Base-by-base conservation (phyloP, 1,139 yeast species). In the Meyerozyma sp. region DNA sequence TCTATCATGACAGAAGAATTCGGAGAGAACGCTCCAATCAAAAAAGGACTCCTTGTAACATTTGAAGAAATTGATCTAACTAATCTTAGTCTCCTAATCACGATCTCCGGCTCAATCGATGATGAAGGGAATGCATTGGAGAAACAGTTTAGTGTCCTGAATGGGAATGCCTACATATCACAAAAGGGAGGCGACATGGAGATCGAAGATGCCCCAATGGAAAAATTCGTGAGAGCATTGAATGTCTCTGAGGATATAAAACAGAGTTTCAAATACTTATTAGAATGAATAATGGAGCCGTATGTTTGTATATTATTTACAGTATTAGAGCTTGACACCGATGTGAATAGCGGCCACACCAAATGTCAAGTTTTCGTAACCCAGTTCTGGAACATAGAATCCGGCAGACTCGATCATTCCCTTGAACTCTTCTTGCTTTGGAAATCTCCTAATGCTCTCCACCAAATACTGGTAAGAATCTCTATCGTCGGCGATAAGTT, bases 331-430 rank as follows among this genome's bases (percentile, higher is more conserved):
- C 68, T 93, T 93, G 47, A 93, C 89, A 55, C 98, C 99, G 62
- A 91, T 82, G 61, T 93, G 99, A 50, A 93, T 90, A 42, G 96
- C 90, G 44, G 98, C 96, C 44, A 91, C 86, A 45, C 99, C 99
- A 65, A 88, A 88, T n/a, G 97, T 87, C 59, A 93, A 75, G 65
- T 88, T 87, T 69, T 93, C 98, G 63, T 91, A 93, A 42, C 98
- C 98, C 45, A 79, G 79, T 52, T 94, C 94, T 18, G 79, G 79
- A 45, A 88, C 84, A 50, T 85, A 84, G 63, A 93, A 93, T 1
- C 99, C 99, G 6, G 98, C 97, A 59, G 88, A 83, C 62, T 89
- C 82, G 59, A 93, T 90, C 98, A 93, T 93, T 23, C 72, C 65
- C 50, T 91, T 90, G 69, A 93, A 94, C 44, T 84, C 82, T 57